Base-by-base conservation (phyloP, 2,329 filamentous ascomycete species). In the Cytospora piceicola region DNA sequence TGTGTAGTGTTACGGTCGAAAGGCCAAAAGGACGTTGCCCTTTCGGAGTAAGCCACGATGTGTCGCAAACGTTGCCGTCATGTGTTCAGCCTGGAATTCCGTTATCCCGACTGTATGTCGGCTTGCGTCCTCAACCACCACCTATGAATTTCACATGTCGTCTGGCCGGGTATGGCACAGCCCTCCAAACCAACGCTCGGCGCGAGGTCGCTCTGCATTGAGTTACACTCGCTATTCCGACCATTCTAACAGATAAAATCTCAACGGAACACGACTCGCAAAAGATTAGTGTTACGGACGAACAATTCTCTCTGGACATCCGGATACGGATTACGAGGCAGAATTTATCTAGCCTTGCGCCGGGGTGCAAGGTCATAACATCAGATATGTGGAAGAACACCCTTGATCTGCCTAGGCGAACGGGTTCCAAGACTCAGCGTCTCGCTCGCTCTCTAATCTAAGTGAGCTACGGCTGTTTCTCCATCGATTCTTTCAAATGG, bases 31-130 rank as follows among this genome's bases (percentile, higher is more conserved):
- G 12, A 36, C 34, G 14, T 36, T 36, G 34, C 22, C 20, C 51
- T 36, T 56, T 32, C 20, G 22, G n/a, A 24, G 42, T n/a, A 36
- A n/a, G 65, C 36, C 42, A 57, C 52, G 51, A 61, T 59, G 46
- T 36, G 56, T 53, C 61, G 39, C 49, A 53, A 36, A 53, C 59
- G 30, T 60, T 29, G 22, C 42, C 42, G 46, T 59, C 64, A 57
- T 55, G 53, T 55, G 36, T 56, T 59, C 29, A 66, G 51, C 30
- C 55, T 49, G 51, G 60, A 63, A 64, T 55, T 61, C 39, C 63
- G 56, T 59, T 51, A n/a, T 46, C 30, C 46, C 58, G 57, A 54
- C 53, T 39, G 63, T 67, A 49, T 52, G 57, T 46, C 59, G 60
- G 53, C 52, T 56, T 59, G 39, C 51, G 54, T 49, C 22, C 11